Percentiles rank a stretch among this genome's conserved stretches.
Conservation (phyloP, 352 stramenopile species). For the Phytophthora sojae region DNA sequence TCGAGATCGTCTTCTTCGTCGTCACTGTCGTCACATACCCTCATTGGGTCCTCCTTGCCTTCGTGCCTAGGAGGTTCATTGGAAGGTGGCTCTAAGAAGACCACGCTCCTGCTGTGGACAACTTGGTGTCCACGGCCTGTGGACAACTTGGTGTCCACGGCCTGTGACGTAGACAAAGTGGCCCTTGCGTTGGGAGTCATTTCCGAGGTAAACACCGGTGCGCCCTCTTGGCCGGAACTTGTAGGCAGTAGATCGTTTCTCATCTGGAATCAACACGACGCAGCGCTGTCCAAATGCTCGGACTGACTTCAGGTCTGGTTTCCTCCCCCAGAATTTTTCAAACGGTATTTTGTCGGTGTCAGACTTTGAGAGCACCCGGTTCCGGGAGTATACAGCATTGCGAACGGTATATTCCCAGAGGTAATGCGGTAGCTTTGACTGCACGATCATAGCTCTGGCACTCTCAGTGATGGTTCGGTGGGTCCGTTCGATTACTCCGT, state of each 20-base stretch:
- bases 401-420: slow-evolving; percentile 22
- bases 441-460: neutral
- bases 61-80: too few species aligned
- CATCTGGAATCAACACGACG: slow-evolving; percentile 4
- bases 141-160: too few species aligned
- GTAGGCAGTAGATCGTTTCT: slow-evolving; percentile 7
- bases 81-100: neutral
- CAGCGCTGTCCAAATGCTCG: slow-evolving; percentile 11
- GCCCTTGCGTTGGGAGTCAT: too few species aligned
- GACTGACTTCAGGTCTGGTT: slow-evolving; percentile 11
- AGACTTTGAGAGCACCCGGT: neutral
- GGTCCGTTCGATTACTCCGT: slow-evolving; percentile 6
- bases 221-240: too few species aligned
- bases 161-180: too few species aligned
- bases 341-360: neutral
- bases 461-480: slow-evolving; percentile 3
- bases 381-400: neutral
- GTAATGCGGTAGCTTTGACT: slow-evolving; percentile 10
- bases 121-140: too few species aligned
- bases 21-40: neutral
- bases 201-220: too few species aligned
- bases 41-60: too few species aligned
- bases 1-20: too few species aligned
- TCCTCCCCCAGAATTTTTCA: slow-evolving; percentile 17
- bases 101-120: too few species aligned